Evolutionary conservation across 1,284 basidiomycete genomes (phyloP), one percentile per base, ranked within the genome.

Genomic region (Trichosporon inkin): DNA sequence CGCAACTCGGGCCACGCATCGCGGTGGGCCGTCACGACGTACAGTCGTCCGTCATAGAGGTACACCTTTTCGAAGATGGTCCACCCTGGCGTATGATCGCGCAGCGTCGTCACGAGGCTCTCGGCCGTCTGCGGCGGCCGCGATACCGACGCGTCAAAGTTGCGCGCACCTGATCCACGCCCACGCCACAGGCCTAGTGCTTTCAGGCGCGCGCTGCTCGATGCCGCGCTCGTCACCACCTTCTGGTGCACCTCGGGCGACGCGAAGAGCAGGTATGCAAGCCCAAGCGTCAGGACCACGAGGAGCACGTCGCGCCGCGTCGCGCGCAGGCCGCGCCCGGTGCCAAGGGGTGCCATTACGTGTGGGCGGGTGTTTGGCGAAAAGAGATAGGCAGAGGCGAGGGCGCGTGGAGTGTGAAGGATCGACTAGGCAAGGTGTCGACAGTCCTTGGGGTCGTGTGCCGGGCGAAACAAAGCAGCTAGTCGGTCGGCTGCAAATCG

Each of bases 41-140:
- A 85, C 32, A 91, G 78, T 0, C 86, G 88, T 11, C 87, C 88
- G 67, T 89, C 86, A 53, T 83, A 84, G 82, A 90, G 85, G 80
- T 90, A 90, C 13, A 76, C 54, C 58, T 68, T 69, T 37, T 79
- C 75, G 53, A 75, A 71, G 44, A 79, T 54, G 6, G 75, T 78
- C 75, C 75, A 79, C 1, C 77, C 77, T 1, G 75, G 68, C 36
- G 69, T 59, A 68, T 78, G 73, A 2, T 65, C 77, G 24, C 64
- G 64, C 38, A 75, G 53, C 14, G 66, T 55, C 7, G 71, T 78
- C 37, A 60, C 55, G 6, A 52, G 54, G 37, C 40, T 38, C 14
- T 58, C 54, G 39, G 47, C 11, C 13, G 41, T 41, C 51, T 57
- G 56, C 28, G 59, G 37, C 11, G 44, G 44, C 10, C 44, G 44